phyloP scores from a whole-genome alignment of 1,284 basidiomycete species.

The Pterula multifida region DNA sequence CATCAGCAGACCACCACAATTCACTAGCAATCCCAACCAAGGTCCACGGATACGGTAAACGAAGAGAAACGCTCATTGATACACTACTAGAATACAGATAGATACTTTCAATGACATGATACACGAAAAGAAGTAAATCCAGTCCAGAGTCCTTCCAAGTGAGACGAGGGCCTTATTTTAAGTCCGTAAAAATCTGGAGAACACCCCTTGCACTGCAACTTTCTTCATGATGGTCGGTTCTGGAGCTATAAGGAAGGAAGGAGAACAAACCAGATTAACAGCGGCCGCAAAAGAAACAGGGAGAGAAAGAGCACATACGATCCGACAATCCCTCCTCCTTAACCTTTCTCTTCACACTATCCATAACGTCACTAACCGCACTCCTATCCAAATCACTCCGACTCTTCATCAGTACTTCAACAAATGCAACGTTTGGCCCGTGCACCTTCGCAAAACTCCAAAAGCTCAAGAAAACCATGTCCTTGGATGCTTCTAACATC shows the following conservation, averaged over 20 bases:
- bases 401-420: conserved; percentile 83
- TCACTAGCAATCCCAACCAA: too few relatives aligned
- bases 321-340: conserved; percentile 78
- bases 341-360: conserved; percentile 84
- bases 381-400: conserved; percentile 86
- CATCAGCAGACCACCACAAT: too few relatives aligned
- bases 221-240: conserved; percentile 84
- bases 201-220: conserved; percentile 60
- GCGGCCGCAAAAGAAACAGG: not conserved
- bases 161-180: not conserved
- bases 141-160: too few relatives aligned
- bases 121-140: too few relatives aligned
- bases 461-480: conserved; percentile 90
- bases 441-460: conserved; percentile 95
- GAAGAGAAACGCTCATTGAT: too few relatives aligned
- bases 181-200: conserved; percentile 47
- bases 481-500: conserved; percentile 82
- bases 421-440: conserved; percentile 87
- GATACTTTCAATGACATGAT: too few relatives aligned
- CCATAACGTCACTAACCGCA: conserved; percentile 87
- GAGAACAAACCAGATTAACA: conserved; percentile 9
- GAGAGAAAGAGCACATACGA: conserved; percentile 54
- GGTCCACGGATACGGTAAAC: too few relatives aligned
- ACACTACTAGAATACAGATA: too few relatives aligned
- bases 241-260: conserved; percentile 32